A percentile compares a stretch with the other conserved stretches of the same genome.
These are phyloP conservation scores for Ormosia semicastrata DNA, from an alignment of 306 rosid species.

Conservation along the genomic window DNA sequence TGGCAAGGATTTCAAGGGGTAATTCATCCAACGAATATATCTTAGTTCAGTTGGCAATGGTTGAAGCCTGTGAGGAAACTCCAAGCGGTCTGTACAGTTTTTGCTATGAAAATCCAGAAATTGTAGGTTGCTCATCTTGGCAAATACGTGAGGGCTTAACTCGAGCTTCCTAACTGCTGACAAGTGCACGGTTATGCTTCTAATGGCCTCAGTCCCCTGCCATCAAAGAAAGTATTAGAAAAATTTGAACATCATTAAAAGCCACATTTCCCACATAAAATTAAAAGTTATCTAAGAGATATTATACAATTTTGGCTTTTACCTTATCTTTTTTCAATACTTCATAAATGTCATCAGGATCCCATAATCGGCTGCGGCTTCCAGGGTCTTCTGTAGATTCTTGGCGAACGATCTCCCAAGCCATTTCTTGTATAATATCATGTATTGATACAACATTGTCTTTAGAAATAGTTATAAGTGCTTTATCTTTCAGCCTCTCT, in stretches of 20 bases:
- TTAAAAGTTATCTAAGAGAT: too few species aligned
- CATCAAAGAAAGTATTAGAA: not conserved
- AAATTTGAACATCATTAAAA: not conserved
- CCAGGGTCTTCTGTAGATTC: slow-evolving; percentile 2
- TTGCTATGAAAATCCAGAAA: too few species aligned
- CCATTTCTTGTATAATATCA: slow-evolving; percentile 24
- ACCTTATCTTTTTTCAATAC: not conserved
- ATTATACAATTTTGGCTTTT: not conserved
- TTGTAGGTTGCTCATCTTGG: too few species aligned
- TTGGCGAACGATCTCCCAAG: slow-evolving; percentile 13
- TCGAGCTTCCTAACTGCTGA: not conserved
- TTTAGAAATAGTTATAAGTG: slow-evolving; percentile 11
- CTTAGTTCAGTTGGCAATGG: too few species aligned
- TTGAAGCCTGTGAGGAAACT: too few species aligned
- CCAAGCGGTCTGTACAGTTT: too few species aligned
- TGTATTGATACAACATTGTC: slow-evolving; percentile 8
- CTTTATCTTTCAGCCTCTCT: slow-evolving; percentile 18
- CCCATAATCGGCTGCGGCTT: not conserved
- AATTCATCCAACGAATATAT: too few species aligned
- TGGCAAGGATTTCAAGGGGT: too few species aligned
- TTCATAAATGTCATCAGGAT: slow-evolving; percentile 6
- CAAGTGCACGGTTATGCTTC: not conserved
- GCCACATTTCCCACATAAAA: too few species aligned
- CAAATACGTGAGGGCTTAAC: not conserved
- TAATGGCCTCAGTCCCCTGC: not conserved